A percentile compares a stretch with the other conserved stretches of the same genome.
phyloP scores from a whole-genome alignment of 495 filamentous ascomycete species.

The Haplographium delicatum region DNA sequence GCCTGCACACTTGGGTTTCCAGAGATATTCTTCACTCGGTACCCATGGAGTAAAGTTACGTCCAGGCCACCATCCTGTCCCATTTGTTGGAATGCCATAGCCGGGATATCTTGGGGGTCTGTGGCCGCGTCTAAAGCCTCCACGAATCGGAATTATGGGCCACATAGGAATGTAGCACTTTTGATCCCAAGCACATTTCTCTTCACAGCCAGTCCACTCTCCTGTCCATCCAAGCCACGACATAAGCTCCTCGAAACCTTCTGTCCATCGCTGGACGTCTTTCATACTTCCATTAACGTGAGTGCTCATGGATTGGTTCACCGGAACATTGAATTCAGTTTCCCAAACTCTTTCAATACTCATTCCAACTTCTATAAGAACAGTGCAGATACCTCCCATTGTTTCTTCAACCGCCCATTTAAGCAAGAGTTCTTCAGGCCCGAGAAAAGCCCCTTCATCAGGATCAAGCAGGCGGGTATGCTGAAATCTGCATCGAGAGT shows the following conservation, averaged over 20 bases:
- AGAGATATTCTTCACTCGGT: neutral
- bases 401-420: slow-evolving; percentile 27
- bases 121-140: slow-evolving; percentile 1
- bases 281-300: slow-evolving; percentile 1
- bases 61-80: neutral
- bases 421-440: slow-evolving; percentile 19
- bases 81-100: slow-evolving; percentile 6
- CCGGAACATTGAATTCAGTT: slow-evolving; percentile 11
- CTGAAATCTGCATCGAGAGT: slow-evolving; percentile 25
- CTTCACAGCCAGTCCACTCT: slow-evolving; percentile 25
- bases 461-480: slow-evolving; percentile 22
- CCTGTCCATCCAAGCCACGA: slow-evolving; percentile 35
- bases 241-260: slow-evolving; percentile 27
- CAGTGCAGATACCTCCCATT: slow-evolving; percentile 26
- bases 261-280: slow-evolving; percentile 19
- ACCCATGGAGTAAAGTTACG: neutral
- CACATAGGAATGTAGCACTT: slow-evolving; percentile 35
- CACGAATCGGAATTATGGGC: slow-evolving; percentile 22
- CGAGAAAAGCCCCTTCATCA: slow-evolving; percentile 13
- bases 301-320: neutral
- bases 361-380: slow-evolving; percentile 26
- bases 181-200: slow-evolving; percentile 28
- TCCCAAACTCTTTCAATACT: slow-evolving; percentile 23
- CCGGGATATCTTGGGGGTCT: slow-evolving; percentile 2
- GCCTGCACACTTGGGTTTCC: slow-evolving; percentile 1